Evolutionary conservation across 202 grass and related monocot genomes (phyloP), one percentile per base, ranked within the genome.

Genomic region (Musa balbisiana): DNA sequence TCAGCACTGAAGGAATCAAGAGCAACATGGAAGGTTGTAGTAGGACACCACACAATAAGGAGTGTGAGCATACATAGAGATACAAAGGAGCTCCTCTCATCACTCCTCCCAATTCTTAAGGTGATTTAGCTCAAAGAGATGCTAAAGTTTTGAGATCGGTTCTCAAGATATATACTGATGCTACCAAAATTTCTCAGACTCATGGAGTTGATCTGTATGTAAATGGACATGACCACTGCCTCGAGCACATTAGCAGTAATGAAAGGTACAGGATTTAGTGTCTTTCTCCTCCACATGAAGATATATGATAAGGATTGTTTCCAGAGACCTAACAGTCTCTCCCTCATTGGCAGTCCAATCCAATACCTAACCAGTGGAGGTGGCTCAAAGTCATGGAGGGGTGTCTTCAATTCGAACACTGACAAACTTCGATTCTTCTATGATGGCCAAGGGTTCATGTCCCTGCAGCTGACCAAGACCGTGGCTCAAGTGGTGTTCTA

Each of bases 1-100:
- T 6, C 43, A 9, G 67, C 67, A 51, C 15, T 71, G 14, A 49
- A 71, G 51, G 33, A 71, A 71, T 71, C 67, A 8, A 71, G 29
- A 19, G 67, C 67, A 71, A 17, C 67, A n/a, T 71, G 67, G 67
- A 71, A 71, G 67, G 26, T 71, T 51, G 67, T 71, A 16, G 17
- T 71, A n/a, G 67, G 33, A 3, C 67, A 71, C 19, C 67, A 71
- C n/a, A 11, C 67, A 1, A 71, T 71, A 4, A 49, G 67, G 26
- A 71, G 67, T 51, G 67, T 52, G 2, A 71, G 67, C 10, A 51
- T n/a, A n/a, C 67, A 71, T 52, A 33, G 67, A 50, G 67, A 71
- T 15, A 71, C 67, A 71, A n/a, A 1, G 17, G 67, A 71, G 19
- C 67, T 71, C 49, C 12, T 71, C 6, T 2, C 29, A 2, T 71